Evolutionary conservation across 1,139 yeast genomes (phyloP), one percentile per base, ranked within the genome.

Genomic region (Saccharomyces pastorianus): DNA sequence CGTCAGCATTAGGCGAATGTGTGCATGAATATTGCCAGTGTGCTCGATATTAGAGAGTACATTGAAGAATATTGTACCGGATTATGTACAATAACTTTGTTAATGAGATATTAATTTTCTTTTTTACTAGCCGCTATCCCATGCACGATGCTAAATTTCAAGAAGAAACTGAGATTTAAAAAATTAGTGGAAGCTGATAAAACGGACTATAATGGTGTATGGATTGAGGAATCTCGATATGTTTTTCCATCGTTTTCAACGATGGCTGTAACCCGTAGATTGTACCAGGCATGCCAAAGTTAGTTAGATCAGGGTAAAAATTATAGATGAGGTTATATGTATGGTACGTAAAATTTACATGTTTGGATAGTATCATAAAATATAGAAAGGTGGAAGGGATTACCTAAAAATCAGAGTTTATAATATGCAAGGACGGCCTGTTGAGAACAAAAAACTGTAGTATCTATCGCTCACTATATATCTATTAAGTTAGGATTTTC

Each of bases 391-490:
- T 17, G 31, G 26, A 47, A 31, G 17, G 38, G 31, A 14, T 14
- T 38, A 38, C n/a, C 25, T 38, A 38, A 20, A 20, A 38, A 17
- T 9, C 13, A 29, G 44, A 38, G 25, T 38, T 17, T 38, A 38
- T 38, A 38, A 38, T 38, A 38, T 38, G 44, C 44, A 38, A 20
- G 44, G 44, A 6, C 11, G 44, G 25, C 44, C 44, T 26, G 26
- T 20, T 38, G 13, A 20, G 44, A 38, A 38, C 26, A 20, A 17
- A 34, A 14, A 38, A 14, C 25, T 49, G 17, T 26, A 27, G 51
- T 44, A 53, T 47, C 53, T 38, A 27, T 55, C 56, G 28, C 47
- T 51, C n/a, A 50, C 46, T 26, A 38, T 38, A 38, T 38, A 41
- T 28, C 25, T 47, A 42, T 23, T 49, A 47, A 26, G 41, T 51